These are phyloP conservation scores for Grosmannia clavigera DNA, from an alignment of 2,329 filamentous ascomycete genomes.

Conservation along the genomic window DNA sequence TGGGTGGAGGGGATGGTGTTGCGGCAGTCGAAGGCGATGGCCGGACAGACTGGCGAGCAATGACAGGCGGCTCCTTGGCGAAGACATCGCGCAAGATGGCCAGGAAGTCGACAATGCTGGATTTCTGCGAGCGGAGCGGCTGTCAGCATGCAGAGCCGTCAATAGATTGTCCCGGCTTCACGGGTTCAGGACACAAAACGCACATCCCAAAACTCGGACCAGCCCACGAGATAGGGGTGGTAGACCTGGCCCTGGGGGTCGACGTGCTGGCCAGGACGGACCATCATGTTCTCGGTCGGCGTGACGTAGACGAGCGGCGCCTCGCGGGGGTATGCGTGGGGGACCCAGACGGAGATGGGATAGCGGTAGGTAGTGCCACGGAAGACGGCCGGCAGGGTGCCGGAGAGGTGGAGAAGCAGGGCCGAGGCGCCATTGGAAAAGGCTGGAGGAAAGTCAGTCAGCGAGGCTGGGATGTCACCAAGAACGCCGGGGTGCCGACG, in stretches of 20 bases:
- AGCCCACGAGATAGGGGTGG: conserved; percentile 87
- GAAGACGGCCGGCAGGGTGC: conserved; percentile 85
- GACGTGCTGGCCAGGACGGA: conserved; percentile 88
- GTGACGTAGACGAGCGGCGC: conserved; percentile 81
- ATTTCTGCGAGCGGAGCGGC: conserved; percentile 46
- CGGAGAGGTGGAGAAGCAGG: conserved; percentile 72
- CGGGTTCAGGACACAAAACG: conserved; percentile 23
- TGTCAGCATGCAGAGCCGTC: background rate
- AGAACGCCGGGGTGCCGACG: background rate
- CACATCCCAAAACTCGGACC: conserved; percentile 84
- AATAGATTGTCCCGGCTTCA: no score
- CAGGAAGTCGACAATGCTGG: conserved; percentile 70
- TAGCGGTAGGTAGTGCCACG: conserved; percentile 83
- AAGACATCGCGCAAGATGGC: conserved; percentile 77
- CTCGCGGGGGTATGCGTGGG: conserved; percentile 77
- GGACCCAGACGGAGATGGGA: conserved; percentile 85
- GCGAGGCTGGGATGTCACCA: background rate
- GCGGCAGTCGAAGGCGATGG: conserved; percentile 19
- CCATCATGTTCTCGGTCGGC: conserved; percentile 76
- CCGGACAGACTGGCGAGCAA: conserved; percentile 49
- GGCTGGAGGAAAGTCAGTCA: conserved; percentile 36
- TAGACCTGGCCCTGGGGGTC: conserved; percentile 88
- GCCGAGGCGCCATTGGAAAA: conserved; percentile 81
- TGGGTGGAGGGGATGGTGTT: conserved; percentile 42
- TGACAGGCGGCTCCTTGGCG: conserved; percentile 85